Evolutionary conservation across 2,329 filamentous ascomycete species (phyloP), one percentile per base, ranked within the genome.

Genomic region (Raffaelea ambrosiae): DNA sequence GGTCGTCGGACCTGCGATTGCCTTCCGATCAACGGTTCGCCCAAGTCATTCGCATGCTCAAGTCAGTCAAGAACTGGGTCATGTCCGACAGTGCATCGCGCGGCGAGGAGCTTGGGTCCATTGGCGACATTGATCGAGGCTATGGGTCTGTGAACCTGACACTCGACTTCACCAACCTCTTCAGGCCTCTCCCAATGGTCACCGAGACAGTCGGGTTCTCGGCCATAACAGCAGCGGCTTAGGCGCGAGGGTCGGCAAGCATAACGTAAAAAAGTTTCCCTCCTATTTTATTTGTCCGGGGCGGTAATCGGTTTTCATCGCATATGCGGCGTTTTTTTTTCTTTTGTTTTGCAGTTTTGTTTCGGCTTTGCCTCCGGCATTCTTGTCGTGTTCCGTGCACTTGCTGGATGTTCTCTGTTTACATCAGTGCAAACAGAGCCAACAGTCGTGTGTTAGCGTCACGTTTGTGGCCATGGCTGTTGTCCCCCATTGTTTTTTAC

Each of bases 151-250:
- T 70, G 54, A 75, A 84, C 60, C 69, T 84, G 55, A 84, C 79
- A 8, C 69, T 87, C 51, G 77, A 87, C 63, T 85, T 87, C 82
- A 79, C 79, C 58, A 72, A 81, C 56, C 70, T 88, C 44, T 87
- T 88, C 62, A 79, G 74, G 58, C 82, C 83, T 71, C 60, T 76
- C 57, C 65, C 69, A 52, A 63, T 62, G 52, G 64, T 67, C 54
- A 67, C 67, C 53, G 68, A 68, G 52, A 65, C 67, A 51, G 63
- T 68, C 55, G 65, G 62, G 51, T 67, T 66, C 49, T 59, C 66
- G 51, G 13, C 26, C 26, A 29, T 29, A 7, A 29, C 7, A 13
- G 13, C 26, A 29, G 26, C 7, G 26, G 7, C 26, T 29, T 7
- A 13, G 7, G 26, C 7, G 26, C 13, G 7, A 13, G 26, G 13